Base-by-base conservation (phyloP, 768 basidiomycete species). In the Macrocybe gigantea region DNA sequence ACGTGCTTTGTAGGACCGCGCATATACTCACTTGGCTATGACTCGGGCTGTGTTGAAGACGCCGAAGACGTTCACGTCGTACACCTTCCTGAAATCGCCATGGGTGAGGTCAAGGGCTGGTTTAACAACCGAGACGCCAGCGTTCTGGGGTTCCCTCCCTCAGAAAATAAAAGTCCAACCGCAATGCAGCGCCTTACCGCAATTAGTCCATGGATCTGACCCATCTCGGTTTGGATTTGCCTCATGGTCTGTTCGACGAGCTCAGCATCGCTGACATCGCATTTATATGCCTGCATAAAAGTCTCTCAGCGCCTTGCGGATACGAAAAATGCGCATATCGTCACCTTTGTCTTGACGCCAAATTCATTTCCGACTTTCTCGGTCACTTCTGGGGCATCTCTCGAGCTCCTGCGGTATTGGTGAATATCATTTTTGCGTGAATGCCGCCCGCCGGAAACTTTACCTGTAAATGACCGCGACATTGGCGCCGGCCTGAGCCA, bases 1-100 rank as follows among this genome's bases (percentile, higher is more conserved):
- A n/a, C 0, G 29, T 6, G 29, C 7, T 5, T 12, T 12, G 33
- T 15, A 1, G 15, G 31, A 11, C 8, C 30, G 13, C 31, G 9
- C 13, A 5, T 1, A 11, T 3, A 54, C 71, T 7, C 50, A 79
- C 78, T 74, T 73, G 1, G 81, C 80, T 12, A 73, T 76, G 2
- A 78, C 82, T 9, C 78, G 72, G 12, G 76, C 73, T 5, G 74
- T 75, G 51, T 84, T 83, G 68, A 83, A 83, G 1, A 82, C 83
- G 1, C 83, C 83, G 30, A 73, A 76, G 6, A 85, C 82, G 50
- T 85, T 86, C 11, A 78, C 75, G 42, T 70, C 68, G 52, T 73
- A 84, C 0, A 83, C 73, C 9, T 59, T 63, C 1, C 67, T 56
- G 63, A 82, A 85, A 48, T 86, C 83, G 0, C 79, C 74, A 4